These are phyloP conservation scores for Coleophoma cylindrospora DNA, from an alignment of 2,329 filamentous ascomycete genomes.

Conservation along the genomic window DNA sequence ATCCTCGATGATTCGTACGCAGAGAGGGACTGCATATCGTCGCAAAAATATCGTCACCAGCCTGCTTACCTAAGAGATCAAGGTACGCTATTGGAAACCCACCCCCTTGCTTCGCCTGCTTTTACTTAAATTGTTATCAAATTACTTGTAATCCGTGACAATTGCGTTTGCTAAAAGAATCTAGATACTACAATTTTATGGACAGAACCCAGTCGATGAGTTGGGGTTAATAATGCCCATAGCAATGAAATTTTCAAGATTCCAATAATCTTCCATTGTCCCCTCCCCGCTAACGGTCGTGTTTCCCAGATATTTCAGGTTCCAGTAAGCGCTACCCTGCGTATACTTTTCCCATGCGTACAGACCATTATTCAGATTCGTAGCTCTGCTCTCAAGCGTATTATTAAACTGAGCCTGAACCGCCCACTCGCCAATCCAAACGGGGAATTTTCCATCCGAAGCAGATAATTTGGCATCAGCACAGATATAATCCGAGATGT, in stretches of 20 bases:
- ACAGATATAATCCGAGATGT: constrained; percentile 22
- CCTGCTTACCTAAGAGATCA: too few relatives aligned
- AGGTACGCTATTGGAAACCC: too few relatives aligned
- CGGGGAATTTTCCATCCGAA: constrained; percentile 22
- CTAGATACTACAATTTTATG: too few relatives aligned
- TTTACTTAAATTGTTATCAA: too few relatives aligned
- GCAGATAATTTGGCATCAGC: constrained; percentile 17
- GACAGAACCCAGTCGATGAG: too few relatives aligned
- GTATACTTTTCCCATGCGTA: constrained; percentile 29
- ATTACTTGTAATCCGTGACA: too few relatives aligned
- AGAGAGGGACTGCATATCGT: too few relatives aligned
- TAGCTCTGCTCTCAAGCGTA: constrained; percentile 21
- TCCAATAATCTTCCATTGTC: constrained; percentile 7
- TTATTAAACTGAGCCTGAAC: constrained; percentile 29
- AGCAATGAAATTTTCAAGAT: not conserved
- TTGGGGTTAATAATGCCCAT: not conserved
- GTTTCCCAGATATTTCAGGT: constrained; percentile 13
- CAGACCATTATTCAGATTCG: constrained; percentile 25
- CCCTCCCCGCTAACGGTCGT: constrained; percentile 8
- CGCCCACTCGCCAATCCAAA: constrained; percentile 30
- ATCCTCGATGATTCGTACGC: too few relatives aligned
- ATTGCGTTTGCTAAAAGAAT: too few relatives aligned
- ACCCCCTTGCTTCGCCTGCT: too few relatives aligned
- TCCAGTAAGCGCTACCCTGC: constrained; percentile 27
- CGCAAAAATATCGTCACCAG: too few relatives aligned